Conservation (phyloP, 257 asterid species). For the Forsythia suspensa region DNA sequence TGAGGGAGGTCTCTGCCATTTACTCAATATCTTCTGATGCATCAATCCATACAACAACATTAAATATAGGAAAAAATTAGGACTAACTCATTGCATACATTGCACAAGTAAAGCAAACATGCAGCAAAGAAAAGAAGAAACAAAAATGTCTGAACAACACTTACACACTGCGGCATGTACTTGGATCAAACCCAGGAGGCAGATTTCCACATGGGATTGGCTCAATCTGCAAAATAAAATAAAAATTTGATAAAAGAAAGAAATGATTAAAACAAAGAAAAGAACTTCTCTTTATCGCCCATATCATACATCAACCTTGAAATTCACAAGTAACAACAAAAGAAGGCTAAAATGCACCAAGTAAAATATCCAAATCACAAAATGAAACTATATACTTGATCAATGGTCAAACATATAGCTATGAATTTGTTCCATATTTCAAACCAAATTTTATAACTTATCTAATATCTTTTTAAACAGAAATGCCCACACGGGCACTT, state of each 20-base stretch:
- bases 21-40: not conserved
- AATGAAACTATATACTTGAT: not conserved
- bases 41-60: slow-evolving; percentile 7
- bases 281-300: slow-evolving; percentile 22
- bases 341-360: not conserved
- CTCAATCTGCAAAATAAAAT: slow-evolving; percentile 77
- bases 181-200: slow-evolving; percentile 99
- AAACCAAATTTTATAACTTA: not conserved
- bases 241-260: slow-evolving; percentile 15
- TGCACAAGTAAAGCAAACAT: slow-evolving; percentile 14
- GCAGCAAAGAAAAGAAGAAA: slow-evolving; percentile 15
- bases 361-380: not conserved
- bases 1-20: too few relatives aligned
- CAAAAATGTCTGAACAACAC: slow-evolving; percentile 42
- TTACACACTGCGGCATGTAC: slow-evolving; percentile 99
- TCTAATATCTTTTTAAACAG: not conserved
- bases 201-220: slow-evolving; percentile 96
- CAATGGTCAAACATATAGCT: not conserved
- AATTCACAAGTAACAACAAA: not conserved
- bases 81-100: slow-evolving; percentile 2
- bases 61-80: not conserved
- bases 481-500: not conserved
- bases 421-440: not conserved
- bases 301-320: slow-evolving; percentile 26
- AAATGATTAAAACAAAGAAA: slow-evolving; percentile 30